Evolutionary conservation across 768 basidiomycete species (phyloP), one percentile per base, ranked within the genome.

Genomic region (Epithele typhae): DNA sequence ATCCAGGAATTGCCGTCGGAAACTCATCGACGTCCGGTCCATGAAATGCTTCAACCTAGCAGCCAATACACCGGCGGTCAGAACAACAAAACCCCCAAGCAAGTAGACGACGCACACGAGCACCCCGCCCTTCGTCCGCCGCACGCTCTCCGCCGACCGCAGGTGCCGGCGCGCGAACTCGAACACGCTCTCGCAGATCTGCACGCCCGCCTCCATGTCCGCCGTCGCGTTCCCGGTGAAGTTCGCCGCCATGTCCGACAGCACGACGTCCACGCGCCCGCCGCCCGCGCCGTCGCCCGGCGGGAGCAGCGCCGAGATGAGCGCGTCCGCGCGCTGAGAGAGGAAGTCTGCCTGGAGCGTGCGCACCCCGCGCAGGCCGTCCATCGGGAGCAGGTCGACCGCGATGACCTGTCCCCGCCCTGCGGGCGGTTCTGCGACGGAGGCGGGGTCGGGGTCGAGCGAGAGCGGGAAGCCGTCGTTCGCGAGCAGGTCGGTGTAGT

Each of bases 211-310:
- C 57, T 83, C 75, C 1, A 77, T 75, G 64, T 98, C 94, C 40
- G 73, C 72, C 0, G 67, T 64, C 15, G 72, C 63, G 49, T 86
- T 82, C 5, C 95, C 94, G 2, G 84, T 78, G 49, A 81, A 72
- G 62, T 93, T 92, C 17, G 82, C 81, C 15, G 92, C 89, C 86
- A 97, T 93, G 59, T 96, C 94, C 7, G 85, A 90, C 4, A 96
- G 72, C 21, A 96, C 77, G 15, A 94, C 69, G 61, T 97, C 92
- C 6, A 81, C 85, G 63, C 75, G 77, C 9, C 68, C 64, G 15
- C 63, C 59, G 15, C 35, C 35, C 3, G 59, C 59, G 45, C 69
- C 68, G 19, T 52, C 53, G 21, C 62, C 44, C 30, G 45, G 54
- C 25, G 53, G 50, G 24, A 77, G 65, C 21, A 72, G 60, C 25